A percentile compares a stretch with the other conserved stretches of the same genome.
phyloP scores from a whole-genome alignment of 495 filamentous ascomycete species.

The Trypethelium eluteriae region DNA sequence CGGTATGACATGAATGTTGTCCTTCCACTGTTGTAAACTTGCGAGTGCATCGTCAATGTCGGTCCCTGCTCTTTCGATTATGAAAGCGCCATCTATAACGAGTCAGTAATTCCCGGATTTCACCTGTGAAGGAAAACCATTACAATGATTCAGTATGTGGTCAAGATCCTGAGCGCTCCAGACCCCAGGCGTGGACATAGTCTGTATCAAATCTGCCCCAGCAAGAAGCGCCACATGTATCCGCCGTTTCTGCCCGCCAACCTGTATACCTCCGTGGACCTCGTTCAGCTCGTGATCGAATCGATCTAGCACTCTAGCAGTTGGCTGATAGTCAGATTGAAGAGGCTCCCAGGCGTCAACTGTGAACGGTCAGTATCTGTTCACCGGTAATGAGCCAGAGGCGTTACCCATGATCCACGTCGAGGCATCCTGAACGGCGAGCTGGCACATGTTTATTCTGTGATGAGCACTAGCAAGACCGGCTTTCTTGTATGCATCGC shows the following conservation, averaged over 20 bases:
- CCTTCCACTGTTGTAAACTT: conserved; percentile 52
- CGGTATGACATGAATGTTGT: conserved; percentile 80
- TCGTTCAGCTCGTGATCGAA: conserved; percentile 83
- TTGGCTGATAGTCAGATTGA: conserved; percentile 76
- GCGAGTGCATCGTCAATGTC: conserved; percentile 60
- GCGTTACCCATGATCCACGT: conserved; percentile 62
- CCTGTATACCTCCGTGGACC: conserved; percentile 64
- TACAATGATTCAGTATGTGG: conserved; percentile 54
- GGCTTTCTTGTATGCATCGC: conserved; percentile 85
- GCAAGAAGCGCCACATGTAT: conserved; percentile 68
- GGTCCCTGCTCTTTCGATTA: conserved; percentile 68
- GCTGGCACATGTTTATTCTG: conserved; percentile 62
- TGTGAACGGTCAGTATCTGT: conserved; percentile 27
- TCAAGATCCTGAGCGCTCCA: conserved; percentile 79
- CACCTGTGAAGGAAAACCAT: background rate
- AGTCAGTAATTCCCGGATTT: background rate
- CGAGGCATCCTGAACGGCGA: conserved; percentile 67
- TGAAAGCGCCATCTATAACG: background rate
- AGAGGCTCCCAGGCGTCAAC: conserved; percentile 71
- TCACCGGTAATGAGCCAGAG: background rate
- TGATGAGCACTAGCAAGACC: conserved; percentile 71
- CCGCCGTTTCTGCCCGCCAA: conserved; percentile 47
- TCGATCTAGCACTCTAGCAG: conserved; percentile 80
- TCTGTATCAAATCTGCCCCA: conserved; percentile 56
- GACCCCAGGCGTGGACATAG: conserved; percentile 67